Conservation (phyloP, 2,329 filamentous ascomycete genomes). For the Dendryphion nanum region DNA sequence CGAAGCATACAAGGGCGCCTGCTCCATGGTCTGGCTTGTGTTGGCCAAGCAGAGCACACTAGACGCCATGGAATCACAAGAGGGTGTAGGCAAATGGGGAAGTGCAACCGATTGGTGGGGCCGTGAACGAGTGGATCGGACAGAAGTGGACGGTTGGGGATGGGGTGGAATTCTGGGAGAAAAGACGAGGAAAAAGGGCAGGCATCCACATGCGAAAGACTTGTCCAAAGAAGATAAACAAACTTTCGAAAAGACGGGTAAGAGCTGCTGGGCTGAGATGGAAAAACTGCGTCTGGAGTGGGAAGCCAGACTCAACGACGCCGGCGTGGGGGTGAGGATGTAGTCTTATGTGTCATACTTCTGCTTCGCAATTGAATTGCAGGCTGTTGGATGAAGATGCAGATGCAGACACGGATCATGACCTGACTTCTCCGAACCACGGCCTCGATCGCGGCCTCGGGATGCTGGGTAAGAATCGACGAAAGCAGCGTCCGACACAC, state of each 20-base stretch:
- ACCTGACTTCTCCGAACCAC: too few relatives aligned
- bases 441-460: too few relatives aligned
- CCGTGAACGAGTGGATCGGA: slow-evolving; percentile 64
- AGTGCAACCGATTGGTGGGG: slow-evolving; percentile 63
- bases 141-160: slow-evolving; percentile 87
- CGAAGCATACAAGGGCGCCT: slow-evolving; percentile 73
- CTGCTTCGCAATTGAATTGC: not conserved
- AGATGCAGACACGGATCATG: too few relatives aligned
- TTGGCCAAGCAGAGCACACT: slow-evolving; percentile 65
- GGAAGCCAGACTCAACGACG: slow-evolving; percentile 47
- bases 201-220: slow-evolving; percentile 59
- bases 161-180: slow-evolving; percentile 57
- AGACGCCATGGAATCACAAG: slow-evolving; percentile 52
- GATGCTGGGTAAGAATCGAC: not conserved
- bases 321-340: slow-evolving; percentile 38
- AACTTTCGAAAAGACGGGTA: slow-evolving; percentile 63
- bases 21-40: slow-evolving; percentile 74
- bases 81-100: slow-evolving; percentile 77
- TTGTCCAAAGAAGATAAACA: slow-evolving; percentile 60
- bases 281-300: slow-evolving; percentile 67
- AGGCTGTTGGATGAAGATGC: too few relatives aligned
- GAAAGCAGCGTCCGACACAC: not conserved
- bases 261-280: slow-evolving; percentile 66
- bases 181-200: slow-evolving; percentile 42
- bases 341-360: slow-evolving; percentile 9